Conservation (phyloP, 257 asterid species). For the Plantago major region DNA sequence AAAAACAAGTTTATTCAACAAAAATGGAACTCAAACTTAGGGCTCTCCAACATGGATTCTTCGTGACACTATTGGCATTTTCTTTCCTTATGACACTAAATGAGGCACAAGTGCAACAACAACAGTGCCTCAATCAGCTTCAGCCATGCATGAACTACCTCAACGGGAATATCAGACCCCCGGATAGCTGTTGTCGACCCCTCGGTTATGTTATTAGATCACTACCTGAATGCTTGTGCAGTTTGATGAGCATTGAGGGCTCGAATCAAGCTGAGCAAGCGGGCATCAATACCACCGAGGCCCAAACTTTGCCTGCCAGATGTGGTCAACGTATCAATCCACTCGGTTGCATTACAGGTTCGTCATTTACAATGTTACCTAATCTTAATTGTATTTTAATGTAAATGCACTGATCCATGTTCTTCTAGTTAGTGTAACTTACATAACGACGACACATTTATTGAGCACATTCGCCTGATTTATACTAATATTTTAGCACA, state of each 20-base stretch:
- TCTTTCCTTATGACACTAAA: slow-evolving; percentile 22
- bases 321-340: slow-evolving; percentile 80
- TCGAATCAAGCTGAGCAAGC: slow-evolving; percentile 61
- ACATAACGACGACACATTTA: too few relatives aligned
- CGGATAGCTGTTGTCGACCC: slow-evolving; percentile 65
- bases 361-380: not conserved
- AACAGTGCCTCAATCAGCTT: slow-evolving; percentile 49
- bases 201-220: slow-evolving; percentile 42
- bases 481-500: too few relatives aligned
- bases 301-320: slow-evolving; percentile 69
- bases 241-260: slow-evolving; percentile 57
- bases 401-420: too few relatives aligned
- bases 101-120: slow-evolving; percentile 37
- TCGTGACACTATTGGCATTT: slow-evolving; percentile 16
- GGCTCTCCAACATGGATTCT: slow-evolving; percentile 9
- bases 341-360: slow-evolving; percentile 70
- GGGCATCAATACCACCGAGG: slow-evolving; percentile 55
- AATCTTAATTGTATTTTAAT: too few relatives aligned
- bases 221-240: slow-evolving; percentile 77
- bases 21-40: slow-evolving; percentile 20
- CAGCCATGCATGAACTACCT: slow-evolving; percentile 63
- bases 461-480: too few relatives aligned
- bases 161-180: slow-evolving; percentile 44
- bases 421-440: too few relatives aligned
- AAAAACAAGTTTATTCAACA: not conserved